These are phyloP conservation scores for Austroboletus olivaceoglutinosus DNA, from an alignment of 1,284 basidiomycete species.

Conservation along the genomic window DNA sequence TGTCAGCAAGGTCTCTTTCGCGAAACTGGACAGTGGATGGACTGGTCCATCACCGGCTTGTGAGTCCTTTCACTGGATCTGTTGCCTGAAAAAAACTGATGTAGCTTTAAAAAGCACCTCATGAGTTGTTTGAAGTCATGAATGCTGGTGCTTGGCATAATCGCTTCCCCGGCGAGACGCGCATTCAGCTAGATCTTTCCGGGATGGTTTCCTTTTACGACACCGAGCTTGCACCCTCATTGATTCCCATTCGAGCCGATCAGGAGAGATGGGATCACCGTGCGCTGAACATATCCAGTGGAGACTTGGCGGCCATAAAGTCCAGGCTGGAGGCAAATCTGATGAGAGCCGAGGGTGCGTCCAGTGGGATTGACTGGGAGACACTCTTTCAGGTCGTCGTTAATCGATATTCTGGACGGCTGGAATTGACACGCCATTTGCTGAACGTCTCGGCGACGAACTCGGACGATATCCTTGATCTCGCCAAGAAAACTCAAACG, in stretches of 20 bases:
- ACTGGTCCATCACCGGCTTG: background rate
- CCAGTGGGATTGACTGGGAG: constrained; percentile 45
- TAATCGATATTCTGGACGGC: constrained; percentile 42
- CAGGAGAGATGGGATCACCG: constrained; percentile 32
- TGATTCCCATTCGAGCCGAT: constrained; percentile 26
- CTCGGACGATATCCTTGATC: constrained; percentile 8
- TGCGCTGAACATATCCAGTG: constrained; percentile 27
- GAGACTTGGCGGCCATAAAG: constrained; percentile 19
- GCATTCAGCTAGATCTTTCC: constrained; percentile 34
- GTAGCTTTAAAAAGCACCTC: background rate
- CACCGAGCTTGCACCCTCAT: constrained; percentile 29
- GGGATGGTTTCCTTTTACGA: constrained; percentile 38
- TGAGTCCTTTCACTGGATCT: background rate
- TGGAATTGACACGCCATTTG: constrained; percentile 41
- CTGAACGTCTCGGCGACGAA: constrained; percentile 26
- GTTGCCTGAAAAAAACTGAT: background rate
- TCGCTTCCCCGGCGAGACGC: constrained; percentile 36
- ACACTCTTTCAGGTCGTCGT: constrained; percentile 40
- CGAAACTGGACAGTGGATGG: constrained; percentile 13
- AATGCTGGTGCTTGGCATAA: constrained; percentile 36
- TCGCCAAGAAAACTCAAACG: constrained; percentile 14
- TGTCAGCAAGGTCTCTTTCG: constrained; percentile 37
- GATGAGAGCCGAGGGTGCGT: constrained; percentile 3
- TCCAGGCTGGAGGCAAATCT: constrained; percentile 27
- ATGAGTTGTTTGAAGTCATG: constrained; percentile 12